Evolutionary conservation across 2,329 filamentous ascomycete genomes (phyloP), one percentile per base, ranked within the genome.

Genomic region (Botrytis deweyae): DNA sequence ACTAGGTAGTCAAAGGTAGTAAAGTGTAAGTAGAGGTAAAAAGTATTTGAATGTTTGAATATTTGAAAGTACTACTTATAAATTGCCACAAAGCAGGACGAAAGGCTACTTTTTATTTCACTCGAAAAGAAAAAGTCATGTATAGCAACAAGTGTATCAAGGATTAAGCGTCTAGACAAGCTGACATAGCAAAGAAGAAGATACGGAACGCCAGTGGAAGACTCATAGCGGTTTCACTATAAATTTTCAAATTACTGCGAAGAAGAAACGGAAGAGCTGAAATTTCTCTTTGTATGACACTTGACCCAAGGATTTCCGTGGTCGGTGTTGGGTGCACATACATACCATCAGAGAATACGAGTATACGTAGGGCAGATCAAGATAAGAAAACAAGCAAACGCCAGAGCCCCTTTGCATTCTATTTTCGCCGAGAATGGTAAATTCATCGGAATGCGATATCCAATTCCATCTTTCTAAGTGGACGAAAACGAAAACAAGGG

Each of bases 181-280:
- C 61, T 58, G 44, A 36, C 40, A 70, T 40, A 55, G 29, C 20
- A 25, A 70, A 70, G 68, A 70, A 61, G 52, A 71, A 68, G 46
- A 68, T 40, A 55, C 65, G 65, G 65, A 58, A 58, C 52, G 52
- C 14, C 52, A 16, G 14, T 58, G 52, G n/a, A 68, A 55, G 36
- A 16, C 14, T 42, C 38, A 36, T n/a, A 22, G 25, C 25, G 9
- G 33, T 55, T 68, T 68, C 46, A 55, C 25, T 9, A 33, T 18
- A 42, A 58, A 9, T 16, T 20, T 38, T 33, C 22, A 33, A 55
- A 33, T 33, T 22, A 3, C 66, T 22, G 9, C 49, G 66, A 68
- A 68, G 33, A 68, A 68, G n/a, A 58, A 29, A 58, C 66, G 66
- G 65, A 42, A 68, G 29, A 36, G 16, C 36, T 67, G 65, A 55